A percentile compares a stretch with the other conserved stretches of the same genome.
These are phyloP conservation scores for Collybia mongolica DNA, from an alignment of 768 basidiomycete genomes.

Conservation along the genomic window DNA sequence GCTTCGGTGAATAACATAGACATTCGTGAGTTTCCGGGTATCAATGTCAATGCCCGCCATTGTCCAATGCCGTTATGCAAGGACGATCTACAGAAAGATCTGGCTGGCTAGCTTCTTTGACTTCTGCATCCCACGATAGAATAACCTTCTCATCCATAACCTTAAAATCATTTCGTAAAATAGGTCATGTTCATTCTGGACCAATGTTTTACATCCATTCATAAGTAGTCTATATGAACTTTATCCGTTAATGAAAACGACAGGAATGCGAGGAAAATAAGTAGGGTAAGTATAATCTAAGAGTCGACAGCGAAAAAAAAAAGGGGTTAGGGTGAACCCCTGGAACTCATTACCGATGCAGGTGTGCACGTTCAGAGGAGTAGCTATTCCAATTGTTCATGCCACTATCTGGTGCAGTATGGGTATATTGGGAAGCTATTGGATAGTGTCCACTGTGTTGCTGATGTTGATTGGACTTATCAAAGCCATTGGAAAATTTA, in stretches of 20 bases:
- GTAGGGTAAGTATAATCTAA: slow-evolving; percentile 18
- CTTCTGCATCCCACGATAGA: slow-evolving; percentile 28
- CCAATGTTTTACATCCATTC: neutral
- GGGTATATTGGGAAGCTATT: slow-evolving; percentile 44
- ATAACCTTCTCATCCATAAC: slow-evolving; percentile 19
- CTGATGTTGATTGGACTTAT: slow-evolving; percentile 30
- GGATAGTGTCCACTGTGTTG: slow-evolving; percentile 41
- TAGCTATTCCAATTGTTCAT: slow-evolving; percentile 66
- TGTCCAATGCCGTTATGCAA: slow-evolving; percentile 21
- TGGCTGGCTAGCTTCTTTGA: slow-evolving; percentile 14
- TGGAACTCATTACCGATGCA: slow-evolving; percentile 49
- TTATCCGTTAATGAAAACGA: neutral
- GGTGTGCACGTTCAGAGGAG: slow-evolving; percentile 61
- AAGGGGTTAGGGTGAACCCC: slow-evolving; percentile 1
- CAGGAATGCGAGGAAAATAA: neutral
- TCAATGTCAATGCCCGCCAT: slow-evolving; percentile 1
- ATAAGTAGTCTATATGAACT: slow-evolving; percentile 1
- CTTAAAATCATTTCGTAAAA: neutral
- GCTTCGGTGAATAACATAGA: neutral
- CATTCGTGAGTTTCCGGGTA: slow-evolving; percentile 6
- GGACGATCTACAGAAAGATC: slow-evolving; percentile 19
- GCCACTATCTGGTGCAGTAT: slow-evolving; percentile 38
- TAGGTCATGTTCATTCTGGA: neutral
- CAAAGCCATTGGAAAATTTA: neutral
- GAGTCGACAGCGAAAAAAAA: neutral